phyloP scores from a whole-genome alignment of 371 early-diverging fungal species.

The Rhizomucor miehei region DNA sequence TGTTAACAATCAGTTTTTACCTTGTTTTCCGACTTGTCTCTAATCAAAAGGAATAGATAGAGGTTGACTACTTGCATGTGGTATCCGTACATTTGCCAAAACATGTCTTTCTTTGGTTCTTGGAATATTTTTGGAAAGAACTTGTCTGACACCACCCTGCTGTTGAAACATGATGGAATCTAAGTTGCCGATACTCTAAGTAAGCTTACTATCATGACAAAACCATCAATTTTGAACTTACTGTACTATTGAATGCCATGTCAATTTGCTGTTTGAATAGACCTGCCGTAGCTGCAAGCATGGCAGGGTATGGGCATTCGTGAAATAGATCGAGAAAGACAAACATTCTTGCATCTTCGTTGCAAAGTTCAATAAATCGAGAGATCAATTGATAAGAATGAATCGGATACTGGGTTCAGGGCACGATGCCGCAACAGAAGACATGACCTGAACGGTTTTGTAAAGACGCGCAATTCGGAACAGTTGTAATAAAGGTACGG shows the following conservation, averaged over 20 bases:
- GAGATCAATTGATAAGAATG: slow-evolving; percentile 17
- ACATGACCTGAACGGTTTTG: slow-evolving; percentile 2
- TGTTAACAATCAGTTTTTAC: slow-evolving; percentile 1
- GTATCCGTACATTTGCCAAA: slow-evolving; percentile 21
- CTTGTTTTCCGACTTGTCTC: slow-evolving; percentile 22
- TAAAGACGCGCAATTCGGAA: too few species aligned
- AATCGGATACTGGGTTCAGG: slow-evolving; percentile 18
- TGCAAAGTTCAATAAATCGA: slow-evolving; percentile 17
- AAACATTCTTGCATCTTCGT: slow-evolving; percentile 17
- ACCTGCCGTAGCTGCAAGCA: slow-evolving; percentile 25
- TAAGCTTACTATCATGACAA: too few species aligned
- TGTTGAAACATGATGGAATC: slow-evolving; percentile 5
- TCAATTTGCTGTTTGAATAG: slow-evolving; percentile 26
- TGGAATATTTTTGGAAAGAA: slow-evolving; percentile 13
- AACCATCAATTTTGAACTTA: neutral
- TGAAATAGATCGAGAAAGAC: slow-evolving; percentile 21
- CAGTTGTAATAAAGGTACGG: too few species aligned
- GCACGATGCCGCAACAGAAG: slow-evolving; percentile 4
- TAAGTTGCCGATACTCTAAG: too few species aligned
- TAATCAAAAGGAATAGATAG: slow-evolving; percentile 38
- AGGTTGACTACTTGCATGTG: slow-evolving; percentile 41
- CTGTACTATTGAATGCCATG: slow-evolving; percentile 10
- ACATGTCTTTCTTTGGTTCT: neutral
- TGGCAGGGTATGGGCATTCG: slow-evolving; percentile 18
- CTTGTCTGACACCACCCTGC: slow-evolving; percentile 8